phyloP scores from a whole-genome alignment of 305 asterid genomes.

The Ilex paraguariensis region DNA sequence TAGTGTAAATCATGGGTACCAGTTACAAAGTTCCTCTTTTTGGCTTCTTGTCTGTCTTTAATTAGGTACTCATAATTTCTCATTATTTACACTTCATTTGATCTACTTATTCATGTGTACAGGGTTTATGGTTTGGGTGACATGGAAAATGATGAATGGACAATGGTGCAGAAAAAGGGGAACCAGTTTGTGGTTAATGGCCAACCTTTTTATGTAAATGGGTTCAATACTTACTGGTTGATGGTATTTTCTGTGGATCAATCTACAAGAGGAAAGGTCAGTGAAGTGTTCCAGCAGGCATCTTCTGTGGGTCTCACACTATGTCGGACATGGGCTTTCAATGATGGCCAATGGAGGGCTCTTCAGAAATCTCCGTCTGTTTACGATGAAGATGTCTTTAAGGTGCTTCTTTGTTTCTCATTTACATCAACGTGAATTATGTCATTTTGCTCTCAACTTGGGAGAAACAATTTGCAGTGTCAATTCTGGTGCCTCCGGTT shows the following conservation, averaged over 20 bases:
- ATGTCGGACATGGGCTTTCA: constrained; percentile 96
- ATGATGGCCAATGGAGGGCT: constrained; percentile 94
- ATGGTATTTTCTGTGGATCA: constrained; percentile 84
- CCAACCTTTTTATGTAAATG: constrained; percentile 79
- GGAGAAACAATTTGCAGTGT: too few relatives aligned
- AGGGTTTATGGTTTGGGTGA: constrained; percentile 21
- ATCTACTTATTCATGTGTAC: constrained; percentile 6
- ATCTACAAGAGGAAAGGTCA: constrained; percentile 76
- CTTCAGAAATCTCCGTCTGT: constrained; percentile 78
- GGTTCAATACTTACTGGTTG: constrained; percentile 98
- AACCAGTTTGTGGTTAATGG: constrained; percentile 62
- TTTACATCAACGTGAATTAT: too few relatives aligned
- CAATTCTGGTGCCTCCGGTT: too few relatives aligned
- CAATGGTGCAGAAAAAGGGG: constrained; percentile 61
- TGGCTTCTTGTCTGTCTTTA: too few relatives aligned
- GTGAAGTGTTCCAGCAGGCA: constrained; percentile 70
- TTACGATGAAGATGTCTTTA: constrained; percentile 75
- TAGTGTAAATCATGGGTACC: constrained; percentile 15
- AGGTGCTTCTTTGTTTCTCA: constrained; percentile 32
- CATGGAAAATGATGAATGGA: constrained; percentile 56
- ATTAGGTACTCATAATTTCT: too few relatives aligned
- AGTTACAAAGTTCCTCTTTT: too few relatives aligned
- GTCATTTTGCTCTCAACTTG: background rate
- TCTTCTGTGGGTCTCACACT: constrained; percentile 69
- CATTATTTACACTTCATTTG: background rate